A percentile compares a stretch with the other conserved stretches of the same genome.
Conservation (phyloP, 2,329 filamentous ascomycete species). For the Hymenoscyphus linearis region DNA sequence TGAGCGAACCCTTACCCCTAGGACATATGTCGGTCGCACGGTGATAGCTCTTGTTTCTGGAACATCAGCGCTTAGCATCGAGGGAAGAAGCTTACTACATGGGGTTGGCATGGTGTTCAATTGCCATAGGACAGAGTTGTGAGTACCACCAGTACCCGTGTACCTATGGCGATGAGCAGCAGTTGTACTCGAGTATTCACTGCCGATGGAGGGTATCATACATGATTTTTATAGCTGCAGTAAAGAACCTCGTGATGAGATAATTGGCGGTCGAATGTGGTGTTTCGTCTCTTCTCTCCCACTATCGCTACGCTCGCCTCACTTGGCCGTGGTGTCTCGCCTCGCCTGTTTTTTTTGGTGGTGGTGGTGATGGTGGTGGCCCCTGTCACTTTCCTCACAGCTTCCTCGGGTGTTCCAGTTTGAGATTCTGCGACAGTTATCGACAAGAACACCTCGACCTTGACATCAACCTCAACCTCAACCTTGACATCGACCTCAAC, state of each 20-base stretch:
- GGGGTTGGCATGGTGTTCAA: no score
- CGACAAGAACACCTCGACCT: not conserved
- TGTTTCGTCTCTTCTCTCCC: not conserved
- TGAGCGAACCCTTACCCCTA: not conserved
- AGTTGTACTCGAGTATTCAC: no score
- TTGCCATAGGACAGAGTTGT: no score
- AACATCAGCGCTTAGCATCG: not conserved
- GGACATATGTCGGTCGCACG: not conserved
- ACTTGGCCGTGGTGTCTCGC: no score
- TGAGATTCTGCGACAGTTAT: slow-evolving; percentile 3
- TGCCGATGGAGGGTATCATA: no score
- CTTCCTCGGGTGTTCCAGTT: slow-evolving; percentile 32
- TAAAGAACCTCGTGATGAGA: no score
- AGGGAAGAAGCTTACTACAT: not conserved
- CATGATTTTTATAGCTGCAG: no score
- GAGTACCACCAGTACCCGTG: no score
- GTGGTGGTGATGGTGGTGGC: not conserved
- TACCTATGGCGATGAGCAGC: no score
- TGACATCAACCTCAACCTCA: not conserved
- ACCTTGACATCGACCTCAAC: not conserved
- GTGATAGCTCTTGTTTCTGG: not conserved
- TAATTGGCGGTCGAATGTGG: no score
- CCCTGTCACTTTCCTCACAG: slow-evolving; percentile 6
- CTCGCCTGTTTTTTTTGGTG: no score
- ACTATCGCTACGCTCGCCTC: no score